Evolutionary conservation across 2,329 filamentous ascomycete genomes (phyloP), one percentile per base, ranked within the genome.

Genomic region (Diaporthe capsici): DNA sequence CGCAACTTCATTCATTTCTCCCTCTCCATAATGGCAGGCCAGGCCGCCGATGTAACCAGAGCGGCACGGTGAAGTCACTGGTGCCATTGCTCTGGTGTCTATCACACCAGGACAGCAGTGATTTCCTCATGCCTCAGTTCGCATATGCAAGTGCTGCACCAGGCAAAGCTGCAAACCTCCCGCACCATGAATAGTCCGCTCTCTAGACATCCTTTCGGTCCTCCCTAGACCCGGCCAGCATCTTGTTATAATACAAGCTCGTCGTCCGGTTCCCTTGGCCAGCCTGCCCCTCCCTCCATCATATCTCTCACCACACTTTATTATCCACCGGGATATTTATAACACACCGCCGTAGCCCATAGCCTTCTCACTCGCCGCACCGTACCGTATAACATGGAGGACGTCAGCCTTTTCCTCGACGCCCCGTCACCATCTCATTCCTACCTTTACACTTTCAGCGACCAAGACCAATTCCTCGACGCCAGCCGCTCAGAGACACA

Each of bases 391-490:
- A 57, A 61, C 72, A 85, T 85, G 84, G 83, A 82, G 51, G 80
- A 81, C 37, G 77, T 82, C 75, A 81, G 79, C 75, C 77, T 78
- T 44, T 76, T 82, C 42, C 75, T 81, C 57, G 81, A 82, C 75
- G 75, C 84, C 15, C 79, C 83, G n/a, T 84, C 84, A 37, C 82
- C 84, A 20, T 79, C 81, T 25, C 80, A 80, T 61, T 80, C 82
- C 6, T 78, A 82, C 71, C 80, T 81, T 39, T 84, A 84, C 71
- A 77, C 82, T 55, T 85, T 84, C 76, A 81, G 79, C 15, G 83
- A 85, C 37, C 71, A 80, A n/a, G 84, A 86, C 31, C 79, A 82
- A 13, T 85, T 84, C 72, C 77, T 82, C 58, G 83, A 84, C 75
- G 79, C 81, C 22, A 80, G 80, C 75, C 80, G 80, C 20, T 85